Base-by-base conservation (phyloP, 2,329 filamentous ascomycete species). In the Neoscytalidium dimidiatum region DNA sequence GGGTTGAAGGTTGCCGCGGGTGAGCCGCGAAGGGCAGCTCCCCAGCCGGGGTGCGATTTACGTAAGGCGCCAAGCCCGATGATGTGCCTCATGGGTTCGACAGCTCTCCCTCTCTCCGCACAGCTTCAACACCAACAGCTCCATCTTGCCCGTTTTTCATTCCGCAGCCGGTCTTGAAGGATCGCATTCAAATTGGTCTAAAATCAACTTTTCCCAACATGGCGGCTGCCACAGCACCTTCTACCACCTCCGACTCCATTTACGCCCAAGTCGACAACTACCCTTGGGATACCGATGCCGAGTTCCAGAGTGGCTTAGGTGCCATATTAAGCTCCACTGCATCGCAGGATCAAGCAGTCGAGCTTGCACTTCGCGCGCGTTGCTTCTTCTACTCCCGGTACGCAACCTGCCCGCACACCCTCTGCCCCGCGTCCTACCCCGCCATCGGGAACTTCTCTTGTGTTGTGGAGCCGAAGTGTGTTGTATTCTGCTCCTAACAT, bases 261-360 rank as follows among this genome's bases (percentile, higher is more conserved):
- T 91, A 86, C 74, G 78, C 81, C 65, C 84, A 88, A 67, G 85
- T 92, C 58, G 87, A 90, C 70, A 77, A 78, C 26, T 92, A 92
- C 72, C 83, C 85, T 19, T 92, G 90, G 90, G 82, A 83, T 66
- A 84, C 84, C 67, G 90, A 92, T 76, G 81, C 83, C 60, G 86
- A 87, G 68, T 92, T 92, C 71, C 87, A 91, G 78, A 87, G 84
- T 53, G 89, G 88, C 56, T 83, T 91, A 53, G 80, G 81, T 67
- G 87, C 88, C 66, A 90, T 91, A 68, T 81, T 91, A 53, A 87
- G 87, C 67, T 82, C 78, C 23, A 81, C 84, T 64, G 57, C 56
- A n/a, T 62, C 64, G 71, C 77, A 86, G 68, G 77, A 86, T 73
- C 77, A 86, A 78, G 71, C 82, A 63, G 72, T 84, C 71, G 82